These are phyloP conservation scores for Cordyceps farinosa DNA, from an alignment of 2,329 filamentous ascomycete species.

Conservation along the genomic window DNA sequence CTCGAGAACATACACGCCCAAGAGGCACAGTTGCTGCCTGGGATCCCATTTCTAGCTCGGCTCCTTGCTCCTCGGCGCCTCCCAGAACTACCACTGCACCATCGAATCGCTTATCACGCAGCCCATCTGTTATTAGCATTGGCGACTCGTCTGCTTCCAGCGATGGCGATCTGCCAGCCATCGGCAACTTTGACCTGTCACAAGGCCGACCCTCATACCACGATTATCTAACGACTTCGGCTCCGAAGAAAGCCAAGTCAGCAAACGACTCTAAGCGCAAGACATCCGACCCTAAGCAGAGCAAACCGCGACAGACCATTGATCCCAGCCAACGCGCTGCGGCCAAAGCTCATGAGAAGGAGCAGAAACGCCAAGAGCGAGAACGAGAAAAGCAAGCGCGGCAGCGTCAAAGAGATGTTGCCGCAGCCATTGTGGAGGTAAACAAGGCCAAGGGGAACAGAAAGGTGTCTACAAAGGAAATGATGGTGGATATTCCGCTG, in stretches of 20 bases:
- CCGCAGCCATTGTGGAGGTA: conserved; percentile 64
- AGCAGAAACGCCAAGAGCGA: conserved; percentile 53
- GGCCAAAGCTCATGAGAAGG: conserved; percentile 52
- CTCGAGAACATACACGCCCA: background rate
- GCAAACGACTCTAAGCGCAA: conserved; percentile 25
- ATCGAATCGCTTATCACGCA: conserved; percentile 29
- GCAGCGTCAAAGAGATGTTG: conserved; percentile 58
- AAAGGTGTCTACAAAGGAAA: conserved; percentile 68
- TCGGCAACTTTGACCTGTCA: conserved; percentile 38
- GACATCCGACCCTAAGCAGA: background rate
- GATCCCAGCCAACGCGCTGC: conserved; percentile 37
- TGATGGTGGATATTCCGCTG: conserved; percentile 68
- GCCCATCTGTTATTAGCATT: conserved; percentile 33
- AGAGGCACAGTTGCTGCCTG: conserved; percentile 28
- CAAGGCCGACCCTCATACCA: conserved; percentile 7
- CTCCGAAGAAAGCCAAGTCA: conserved; percentile 24
- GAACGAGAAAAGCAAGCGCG: conserved; percentile 60
- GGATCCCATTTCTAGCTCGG: conserved; percentile 54
- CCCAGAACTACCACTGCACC: conserved; percentile 25
- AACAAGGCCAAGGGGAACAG: conserved; percentile 73
- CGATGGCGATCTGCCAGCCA: conserved; percentile 49
- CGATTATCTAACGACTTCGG: conserved; percentile 12
- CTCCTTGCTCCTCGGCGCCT: conserved; percentile 31
- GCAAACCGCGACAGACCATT: background rate
- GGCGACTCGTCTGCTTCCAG: conserved; percentile 38